Evolutionary conservation across 257 asterid genomes (phyloP), one percentile per base, ranked within the genome.

Genomic region (Salvia splendens): DNA sequence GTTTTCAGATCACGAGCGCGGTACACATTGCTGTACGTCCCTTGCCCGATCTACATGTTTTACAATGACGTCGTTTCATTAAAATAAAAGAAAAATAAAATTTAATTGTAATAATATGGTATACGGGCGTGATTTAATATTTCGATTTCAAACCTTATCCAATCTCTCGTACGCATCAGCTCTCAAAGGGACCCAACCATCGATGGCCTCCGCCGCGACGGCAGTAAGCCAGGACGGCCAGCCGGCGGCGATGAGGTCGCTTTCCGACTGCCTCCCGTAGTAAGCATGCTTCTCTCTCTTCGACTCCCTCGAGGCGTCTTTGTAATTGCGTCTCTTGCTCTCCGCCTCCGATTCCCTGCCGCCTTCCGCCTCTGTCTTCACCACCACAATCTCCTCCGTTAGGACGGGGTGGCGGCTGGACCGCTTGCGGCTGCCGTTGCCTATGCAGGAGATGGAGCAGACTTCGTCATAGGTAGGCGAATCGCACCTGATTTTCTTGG

Each of bases 11-110:
- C 73, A 0, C 93, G 92, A 2, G 99, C 99, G 0, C 95, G 95
- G 69, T 94, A 91, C 10, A 94, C 99, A 36, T 85, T 81, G 74
- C 99, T 94, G 76, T 94, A 94, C 12, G 99, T 94, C 15, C 99
- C 99, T 83, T 91, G 95, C 63, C 99, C 99, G 71, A 94, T 94
- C 97, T 94, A 7, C 10, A 38, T 7, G 41, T 36, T 36, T 36
- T 36, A 36, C 41, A 5, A 7, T 1, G 24, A 20, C 24, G 24
- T 20, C 1, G 24, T 20, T 20, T 20, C 24, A 20, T 20, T 20
- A 20, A 20, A 20, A 20, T 20, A n/a, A n/a, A 20, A 20, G 24
- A 20, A 20, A 20, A 20, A 20, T 20, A 20, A 20, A 20, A 20
- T 20, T 20, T 20, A 20, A 20, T 20, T 20, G 24, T 20, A 20